Conservation (phyloP, 352 stramenopile species). For the Phytophthora niederhauseri region DNA sequence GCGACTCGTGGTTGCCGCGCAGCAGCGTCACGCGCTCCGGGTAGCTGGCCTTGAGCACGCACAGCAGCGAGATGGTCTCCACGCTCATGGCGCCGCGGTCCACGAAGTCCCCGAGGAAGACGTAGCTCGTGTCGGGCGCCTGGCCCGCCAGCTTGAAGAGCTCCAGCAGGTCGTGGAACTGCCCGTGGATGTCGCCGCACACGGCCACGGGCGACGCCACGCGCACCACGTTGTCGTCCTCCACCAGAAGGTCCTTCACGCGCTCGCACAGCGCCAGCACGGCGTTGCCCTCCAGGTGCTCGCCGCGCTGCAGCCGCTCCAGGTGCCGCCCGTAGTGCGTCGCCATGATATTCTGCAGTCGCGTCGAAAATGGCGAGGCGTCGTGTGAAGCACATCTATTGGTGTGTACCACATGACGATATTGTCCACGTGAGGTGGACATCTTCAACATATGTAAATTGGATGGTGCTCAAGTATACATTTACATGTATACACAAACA, state of each 20-base stretch:
- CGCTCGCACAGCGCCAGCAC: slow-evolving; percentile 69
- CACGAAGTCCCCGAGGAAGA: slow-evolving; percentile 99
- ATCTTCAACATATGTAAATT: too few relatives aligned
- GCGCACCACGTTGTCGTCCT: slow-evolving; percentile 85
- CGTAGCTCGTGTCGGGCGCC: slow-evolving; percentile 85
- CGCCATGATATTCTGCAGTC: slow-evolving; percentile 16
- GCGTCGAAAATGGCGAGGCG: background rate
- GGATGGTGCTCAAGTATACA: too few relatives aligned
- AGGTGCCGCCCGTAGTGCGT: slow-evolving; percentile 50
- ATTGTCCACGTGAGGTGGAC: too few relatives aligned
- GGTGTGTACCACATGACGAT: too few relatives aligned
- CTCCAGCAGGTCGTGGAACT: slow-evolving; percentile 97
- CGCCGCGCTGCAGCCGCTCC: slow-evolving; percentile 66
- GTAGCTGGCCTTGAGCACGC: slow-evolving; percentile 90
- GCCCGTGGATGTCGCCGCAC: slow-evolving; percentile 96
- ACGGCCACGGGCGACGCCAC: slow-evolving; percentile 83
- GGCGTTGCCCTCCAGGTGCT: slow-evolving; percentile 55
- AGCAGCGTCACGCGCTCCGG: slow-evolving; percentile 94
- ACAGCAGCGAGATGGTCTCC: slow-evolving; percentile 93
- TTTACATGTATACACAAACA: too few relatives aligned
- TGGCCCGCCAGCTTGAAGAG: slow-evolving; percentile 92
- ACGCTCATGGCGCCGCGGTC: slow-evolving; percentile 96
- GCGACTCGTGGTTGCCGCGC: slow-evolving; percentile 96
- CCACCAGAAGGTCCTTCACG: slow-evolving; percentile 69
- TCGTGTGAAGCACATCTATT: too few relatives aligned